Conservation (phyloP, 2,329 filamentous ascomycete genomes). For the Xylogone sp. region DNA sequence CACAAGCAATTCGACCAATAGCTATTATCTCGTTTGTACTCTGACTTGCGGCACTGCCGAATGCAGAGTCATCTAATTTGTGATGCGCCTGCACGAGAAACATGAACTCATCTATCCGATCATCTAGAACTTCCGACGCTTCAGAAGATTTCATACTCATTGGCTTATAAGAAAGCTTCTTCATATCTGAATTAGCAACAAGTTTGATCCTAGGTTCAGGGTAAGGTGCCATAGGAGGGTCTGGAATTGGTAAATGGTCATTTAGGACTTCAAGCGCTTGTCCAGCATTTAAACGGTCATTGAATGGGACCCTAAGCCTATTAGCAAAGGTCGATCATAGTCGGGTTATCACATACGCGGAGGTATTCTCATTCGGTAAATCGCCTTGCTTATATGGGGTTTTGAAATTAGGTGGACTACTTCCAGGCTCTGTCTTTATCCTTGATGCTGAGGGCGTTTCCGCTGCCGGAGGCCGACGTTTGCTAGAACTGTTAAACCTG, state of each 20-base stretch:
- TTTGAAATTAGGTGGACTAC: constrained; percentile 42
- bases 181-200: constrained; percentile 80
- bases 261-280: constrained; percentile 84
- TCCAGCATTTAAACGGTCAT: constrained; percentile 73
- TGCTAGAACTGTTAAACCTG: constrained; percentile 14
- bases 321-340: neutral
- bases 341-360: constrained; percentile 14
- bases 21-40: constrained; percentile 84
- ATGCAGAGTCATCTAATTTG: constrained; percentile 71
- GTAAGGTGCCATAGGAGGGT: constrained; percentile 68
- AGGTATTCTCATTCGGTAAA: constrained; percentile 7
- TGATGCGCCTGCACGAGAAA: constrained; percentile 71
- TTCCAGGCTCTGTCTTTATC: constrained; percentile 38
- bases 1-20: constrained; percentile 87
- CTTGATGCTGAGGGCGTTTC: constrained; percentile 46
- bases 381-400: constrained; percentile 29
- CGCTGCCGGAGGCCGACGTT: constrained; percentile 27
- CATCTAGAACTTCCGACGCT: constrained; percentile 88
- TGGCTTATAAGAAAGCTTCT: constrained; percentile 87
- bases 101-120: constrained; percentile 88
- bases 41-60: constrained; percentile 83
- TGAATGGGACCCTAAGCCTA: constrained; percentile 56
- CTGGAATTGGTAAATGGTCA: constrained; percentile 61
- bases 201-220: constrained; percentile 77
- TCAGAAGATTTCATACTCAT: constrained; percentile 94